These are phyloP conservation scores for Fusarium sp. DNA, from an alignment of 2,329 filamentous ascomycete species.

Conservation along the genomic window DNA sequence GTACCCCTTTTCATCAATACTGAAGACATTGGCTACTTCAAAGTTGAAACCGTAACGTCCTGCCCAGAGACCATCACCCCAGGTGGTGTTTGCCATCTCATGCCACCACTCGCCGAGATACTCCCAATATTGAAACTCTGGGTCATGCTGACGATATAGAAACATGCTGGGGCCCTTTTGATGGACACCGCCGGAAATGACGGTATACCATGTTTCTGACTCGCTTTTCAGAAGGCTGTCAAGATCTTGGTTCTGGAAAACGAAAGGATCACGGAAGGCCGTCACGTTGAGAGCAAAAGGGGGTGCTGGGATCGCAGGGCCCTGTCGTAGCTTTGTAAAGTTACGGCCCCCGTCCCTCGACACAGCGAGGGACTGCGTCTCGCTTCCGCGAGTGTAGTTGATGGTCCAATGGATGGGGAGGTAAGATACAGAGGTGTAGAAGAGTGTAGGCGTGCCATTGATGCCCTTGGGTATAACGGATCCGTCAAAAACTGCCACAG, in stretches of 20 bases:
- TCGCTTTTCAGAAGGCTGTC: slow-evolving; percentile 31
- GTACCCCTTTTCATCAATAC: slow-evolving; percentile 51
- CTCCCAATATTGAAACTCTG: slow-evolving; percentile 39
- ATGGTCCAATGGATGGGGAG: slow-evolving; percentile 58
- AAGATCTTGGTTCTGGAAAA: slow-evolving; percentile 35
- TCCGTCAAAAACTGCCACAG: slow-evolving; percentile 53
- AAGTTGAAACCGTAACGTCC: slow-evolving; percentile 56
- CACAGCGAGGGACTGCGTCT: slow-evolving; percentile 56
- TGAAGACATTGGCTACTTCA: slow-evolving; percentile 55
- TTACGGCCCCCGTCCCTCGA: slow-evolving; percentile 48
- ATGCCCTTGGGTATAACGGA: slow-evolving; percentile 55
- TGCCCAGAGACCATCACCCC: slow-evolving; percentile 48
- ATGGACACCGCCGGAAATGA: slow-evolving; percentile 36
- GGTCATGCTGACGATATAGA: slow-evolving; percentile 38
- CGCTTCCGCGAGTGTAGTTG: slow-evolving; percentile 55
- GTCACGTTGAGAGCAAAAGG: slow-evolving; percentile 39
- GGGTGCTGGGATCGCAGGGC: slow-evolving; percentile 28
- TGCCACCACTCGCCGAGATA: slow-evolving; percentile 46
- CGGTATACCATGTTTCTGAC: slow-evolving; percentile 33
- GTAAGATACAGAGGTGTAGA: slow-evolving; percentile 56
- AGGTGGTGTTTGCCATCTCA: slow-evolving; percentile 50
- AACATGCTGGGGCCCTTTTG: slow-evolving; percentile 35
- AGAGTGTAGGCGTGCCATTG: slow-evolving; percentile 53
- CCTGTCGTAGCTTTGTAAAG: slow-evolving; percentile 36
- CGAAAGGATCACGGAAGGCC: slow-evolving; percentile 37